Evolutionary conservation across 2,329 filamentous ascomycete genomes (phyloP), one percentile per base, ranked within the genome.

Genomic region (Aspergillus nomiae): DNA sequence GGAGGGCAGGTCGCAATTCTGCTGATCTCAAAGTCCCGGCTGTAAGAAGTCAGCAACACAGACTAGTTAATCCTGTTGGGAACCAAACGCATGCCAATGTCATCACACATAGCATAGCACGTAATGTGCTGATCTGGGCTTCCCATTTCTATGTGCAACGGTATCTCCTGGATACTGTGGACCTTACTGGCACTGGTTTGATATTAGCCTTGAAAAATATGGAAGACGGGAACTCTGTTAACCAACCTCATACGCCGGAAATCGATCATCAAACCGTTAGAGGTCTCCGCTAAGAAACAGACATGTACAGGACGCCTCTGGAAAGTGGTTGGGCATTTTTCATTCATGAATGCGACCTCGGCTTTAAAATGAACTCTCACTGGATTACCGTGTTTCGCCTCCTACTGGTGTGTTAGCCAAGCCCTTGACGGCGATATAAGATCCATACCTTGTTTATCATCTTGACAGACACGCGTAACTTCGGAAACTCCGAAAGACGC

Each of bases 91-190:
- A 65, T 74, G 86, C 86, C 92, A 70, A 98, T 90, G 50, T 92
- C 89, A 77, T 97, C 94, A 67, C 94, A 98, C 75, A 92, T 91
- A 56, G 94, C 82, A 72, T 89, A 87, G 64, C 88, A 92, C 28
- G 83, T 83, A 38, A 95, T 85, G 3, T 83, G 78, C 61, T 90
- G 86, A 21, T 86, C 84, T 0, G 81, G 74, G 5, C 79, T 79
- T 1, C 76, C 83, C 24, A 92, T 73, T 0, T 85, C 78, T 1
- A 88, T 85, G 24, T 78, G 85, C 65, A 90, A 89, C 0, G 82
- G 76, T 2, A 93, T 73, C 11, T 88, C 84, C 28, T 89, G 85
- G 0, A 84, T 85, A 6, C 82, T 83, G n/a, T 84, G 82, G 10
- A 97, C 75, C 64, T 87, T 90, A 65, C 80, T 86, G 8, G 91